phyloP scores from a whole-genome alignment of 2,329 filamentous ascomycete species.

The Simplicillium sp. region DNA sequence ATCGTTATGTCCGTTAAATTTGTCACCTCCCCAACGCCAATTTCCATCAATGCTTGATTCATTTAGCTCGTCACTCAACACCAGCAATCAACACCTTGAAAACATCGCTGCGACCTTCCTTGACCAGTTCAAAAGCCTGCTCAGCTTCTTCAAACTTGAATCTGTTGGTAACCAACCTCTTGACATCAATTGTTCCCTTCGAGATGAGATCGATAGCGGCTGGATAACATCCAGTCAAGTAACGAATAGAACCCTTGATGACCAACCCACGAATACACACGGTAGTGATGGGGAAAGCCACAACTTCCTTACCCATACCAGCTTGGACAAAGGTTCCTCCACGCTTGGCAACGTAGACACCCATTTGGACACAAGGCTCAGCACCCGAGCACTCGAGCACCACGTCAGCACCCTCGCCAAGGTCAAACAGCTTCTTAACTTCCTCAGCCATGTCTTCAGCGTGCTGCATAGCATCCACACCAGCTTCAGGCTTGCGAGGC shows the following conservation, averaged over 20 bases:
- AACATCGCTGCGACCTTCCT: constrained; percentile 42
- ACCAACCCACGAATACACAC: constrained; percentile 36
- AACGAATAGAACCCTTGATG: constrained; percentile 41
- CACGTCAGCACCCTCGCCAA: constrained; percentile 36
- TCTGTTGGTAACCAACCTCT: constrained; percentile 24
- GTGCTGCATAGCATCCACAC: constrained; percentile 23
- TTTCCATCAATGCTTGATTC: background rate
- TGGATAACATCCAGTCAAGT: constrained; percentile 38
- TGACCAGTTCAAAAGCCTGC: constrained; percentile 26
- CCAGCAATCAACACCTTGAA: constrained; percentile 62
- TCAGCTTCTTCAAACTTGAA: constrained; percentile 32
- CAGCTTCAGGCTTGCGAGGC: constrained; percentile 15
- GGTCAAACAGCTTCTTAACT: constrained; percentile 25
- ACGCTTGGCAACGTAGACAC: constrained; percentile 30
- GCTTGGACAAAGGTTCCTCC: constrained; percentile 42
- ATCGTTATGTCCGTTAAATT: too few relatives aligned
- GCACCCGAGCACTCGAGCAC: constrained; percentile 39
- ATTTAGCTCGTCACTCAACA: constrained; percentile 47
- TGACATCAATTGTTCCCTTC: constrained; percentile 30
- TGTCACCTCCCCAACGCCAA: too few relatives aligned
- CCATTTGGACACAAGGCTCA: constrained; percentile 35
- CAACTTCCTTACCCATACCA: constrained; percentile 40
- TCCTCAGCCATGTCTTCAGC: constrained; percentile 24
- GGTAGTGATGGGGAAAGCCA: constrained; percentile 40
- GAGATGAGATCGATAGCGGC: constrained; percentile 38